Base-by-base conservation (phyloP, 345 rosid genomes). In the Citrus sp. region DNA sequence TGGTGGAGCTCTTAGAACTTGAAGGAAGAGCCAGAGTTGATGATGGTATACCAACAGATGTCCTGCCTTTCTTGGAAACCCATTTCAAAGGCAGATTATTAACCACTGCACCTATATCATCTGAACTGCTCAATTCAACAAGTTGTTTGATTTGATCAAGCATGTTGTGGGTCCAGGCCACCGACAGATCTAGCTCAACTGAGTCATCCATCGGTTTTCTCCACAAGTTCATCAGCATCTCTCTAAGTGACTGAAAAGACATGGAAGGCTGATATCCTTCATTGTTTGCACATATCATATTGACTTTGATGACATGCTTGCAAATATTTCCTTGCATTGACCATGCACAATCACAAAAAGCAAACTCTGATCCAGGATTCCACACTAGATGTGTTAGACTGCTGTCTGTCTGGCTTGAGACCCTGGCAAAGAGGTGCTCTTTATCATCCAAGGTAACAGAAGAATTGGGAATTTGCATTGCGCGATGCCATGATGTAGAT, bases 281-380 rank as follows among this genome's bases (percentile, higher is more conserved):
- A 13, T 27, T 77, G 75, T 83, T 85, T 82, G 86, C 90, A 51
- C 93, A 88, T 0, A 89, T 83, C 87, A 89, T 85, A 70, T 94
- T 94, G 59, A 91, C 98, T 87, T 94, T 94, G 55, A 92, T 83
- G 82, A 94, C 91, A 82, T 96, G 99, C 83, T 96, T 96, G 93
- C 99, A 96, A 65, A 96, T 81, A 83, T 94, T 94, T 67, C 97
- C 99, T 80, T 89, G 99, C 87, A 90, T 78, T 34, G 99, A 93
- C 98, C 99, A 95, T 19, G 91, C 70, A 64, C 95, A 95, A 77
- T 94, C 97, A 60, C 98, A 94, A 78, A 92, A 90, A 7, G 95
- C 95, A 83, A 94, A 96, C 70, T 94, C 97, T 0, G 99, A 92
- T 62, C 98, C 93, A n/a, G 97, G 95, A 77, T 96, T 96, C 98